A percentile compares a stretch with the other conserved stretches of the same genome.
Evolutionary conservation across 1,139 yeast genomes (phyloP).

Genomic region (Zygoascus hellenicus): DNA sequence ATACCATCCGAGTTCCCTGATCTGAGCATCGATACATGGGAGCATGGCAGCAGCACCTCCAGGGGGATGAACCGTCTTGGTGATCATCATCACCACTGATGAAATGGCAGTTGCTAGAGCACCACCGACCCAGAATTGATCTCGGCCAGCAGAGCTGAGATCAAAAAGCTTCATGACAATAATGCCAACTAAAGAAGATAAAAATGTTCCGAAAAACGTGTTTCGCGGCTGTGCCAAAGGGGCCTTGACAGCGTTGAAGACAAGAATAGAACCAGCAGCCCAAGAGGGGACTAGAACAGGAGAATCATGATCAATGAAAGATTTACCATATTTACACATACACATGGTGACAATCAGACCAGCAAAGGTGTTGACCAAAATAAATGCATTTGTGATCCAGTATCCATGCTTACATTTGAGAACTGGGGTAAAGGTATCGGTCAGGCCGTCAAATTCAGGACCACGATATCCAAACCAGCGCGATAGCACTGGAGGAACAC

Average conservation of each 20-base stretch:
- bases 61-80: constrained; percentile 65
- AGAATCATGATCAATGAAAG: constrained; percentile 44
- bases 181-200: constrained; percentile 50
- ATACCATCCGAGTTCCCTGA: constrained; percentile 61
- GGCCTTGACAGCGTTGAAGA: constrained; percentile 50
- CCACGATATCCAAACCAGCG: constrained; percentile 24
- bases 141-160: constrained; percentile 26
- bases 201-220: constrained; percentile 51
- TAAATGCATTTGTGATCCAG: constrained; percentile 17
- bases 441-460: constrained; percentile 5
- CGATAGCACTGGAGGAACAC: constrained; percentile 19
- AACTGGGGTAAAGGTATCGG: constrained; percentile 9
- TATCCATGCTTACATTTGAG: constrained; percentile 12
- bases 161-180: constrained; percentile 51
- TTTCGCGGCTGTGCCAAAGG: constrained; percentile 69
- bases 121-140: constrained; percentile 55
- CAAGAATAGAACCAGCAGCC: constrained; percentile 62
- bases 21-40: constrained; percentile 46
- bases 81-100: constrained; percentile 52
- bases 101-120: constrained; percentile 55
- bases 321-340: constrained; percentile 43
- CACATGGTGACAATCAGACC: constrained; percentile 51
- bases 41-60: constrained; percentile 68
- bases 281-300: constrained; percentile 54
- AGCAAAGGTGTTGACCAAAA: constrained; percentile 39